Evolutionary conservation across 1,139 yeast species (phyloP).

Genomic region (Yamadazyma epiphylla): DNA sequence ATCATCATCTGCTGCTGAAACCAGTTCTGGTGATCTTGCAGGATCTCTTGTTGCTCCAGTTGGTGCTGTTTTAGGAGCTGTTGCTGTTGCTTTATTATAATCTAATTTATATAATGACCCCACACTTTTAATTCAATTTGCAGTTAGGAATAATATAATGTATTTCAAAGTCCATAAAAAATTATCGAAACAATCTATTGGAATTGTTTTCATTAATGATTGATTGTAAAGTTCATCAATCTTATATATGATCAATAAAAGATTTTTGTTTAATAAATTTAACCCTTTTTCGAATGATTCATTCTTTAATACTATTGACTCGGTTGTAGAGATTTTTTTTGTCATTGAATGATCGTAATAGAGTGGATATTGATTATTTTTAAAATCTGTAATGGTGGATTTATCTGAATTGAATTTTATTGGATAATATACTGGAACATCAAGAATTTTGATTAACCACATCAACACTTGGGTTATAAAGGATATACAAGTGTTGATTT

Average conservation of each 20-base stretch:
- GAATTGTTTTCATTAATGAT: conserved; percentile 20
- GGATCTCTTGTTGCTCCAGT: conserved; percentile 23
- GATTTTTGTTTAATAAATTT: conserved; percentile 28
- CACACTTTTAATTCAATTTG: too few species aligned
- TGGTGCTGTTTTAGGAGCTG: conserved; percentile 34
- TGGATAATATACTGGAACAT: conserved; percentile 23
- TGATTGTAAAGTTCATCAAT: conserved; percentile 15
- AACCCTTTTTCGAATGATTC: conserved; percentile 33
- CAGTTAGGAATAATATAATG: conserved; percentile 34
- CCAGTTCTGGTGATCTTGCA: conserved; percentile 8
- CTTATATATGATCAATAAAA: conserved; percentile 22
- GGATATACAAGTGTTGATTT: conserved; percentile 31
- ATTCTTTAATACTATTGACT: conserved; percentile 16
- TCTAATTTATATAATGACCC: too few species aligned
- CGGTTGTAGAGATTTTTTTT: conserved; percentile 12
- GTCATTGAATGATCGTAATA: conserved; percentile 23
- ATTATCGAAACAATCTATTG: conserved; percentile 39
- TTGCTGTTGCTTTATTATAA: conserved; percentile 34
- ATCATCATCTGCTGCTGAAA: conserved; percentile 7
- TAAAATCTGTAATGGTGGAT: conserved; percentile 25
- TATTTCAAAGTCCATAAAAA: conserved; percentile 42
- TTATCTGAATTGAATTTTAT: conserved; percentile 22
- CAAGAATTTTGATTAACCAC: conserved; percentile 22
- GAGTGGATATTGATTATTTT: conserved; percentile 17
- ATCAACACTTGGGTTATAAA: conserved; percentile 26